These are phyloP conservation scores for Berberis thunbergii DNA, from an alignment of 164 flowering plant species.

Conservation along the genomic window DNA sequence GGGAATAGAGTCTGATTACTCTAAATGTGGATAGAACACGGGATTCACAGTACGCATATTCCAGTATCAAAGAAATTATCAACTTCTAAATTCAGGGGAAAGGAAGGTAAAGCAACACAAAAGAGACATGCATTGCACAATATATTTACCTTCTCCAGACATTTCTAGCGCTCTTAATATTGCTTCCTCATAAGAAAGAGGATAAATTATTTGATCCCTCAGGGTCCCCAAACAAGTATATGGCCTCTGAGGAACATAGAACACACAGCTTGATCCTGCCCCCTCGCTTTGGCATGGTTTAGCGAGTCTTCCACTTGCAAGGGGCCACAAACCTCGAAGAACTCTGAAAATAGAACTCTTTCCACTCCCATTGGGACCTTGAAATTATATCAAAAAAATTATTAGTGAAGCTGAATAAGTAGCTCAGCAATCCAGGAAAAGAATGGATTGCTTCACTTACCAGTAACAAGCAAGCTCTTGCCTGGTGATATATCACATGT, in stretches of 20 bases:
- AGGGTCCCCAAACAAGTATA: constrained; percentile 94
- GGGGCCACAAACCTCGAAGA: constrained; percentile 92
- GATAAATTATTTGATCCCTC: constrained; percentile 96
- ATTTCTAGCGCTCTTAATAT: constrained; percentile 29
- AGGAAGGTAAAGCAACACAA: neutral
- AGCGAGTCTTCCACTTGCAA: constrained; percentile 59
- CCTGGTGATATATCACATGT: constrained; percentile 64
- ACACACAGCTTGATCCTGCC: constrained; percentile 45
- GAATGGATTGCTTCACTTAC: constrained; percentile 32
- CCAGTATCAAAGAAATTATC: neutral
- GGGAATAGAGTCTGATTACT: neutral
- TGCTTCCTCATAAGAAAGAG: constrained; percentile 86
- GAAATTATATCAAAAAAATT: constrained; percentile 12
- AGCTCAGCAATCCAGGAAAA: neutral
- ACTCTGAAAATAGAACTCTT: constrained; percentile 97
- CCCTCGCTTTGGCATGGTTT: constrained; percentile 46
- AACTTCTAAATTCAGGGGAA: neutral
- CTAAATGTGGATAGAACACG: neutral
- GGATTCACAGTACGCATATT: neutral
- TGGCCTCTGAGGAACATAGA: constrained; percentile 91
- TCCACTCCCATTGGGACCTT: constrained; percentile 99
- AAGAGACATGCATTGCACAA: neutral
- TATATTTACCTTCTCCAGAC: constrained; percentile 37
- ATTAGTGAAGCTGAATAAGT: constrained; percentile 4
- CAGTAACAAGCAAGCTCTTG: constrained; percentile 90